Conservation (phyloP, 345 rosid species). For the Combretum micranthum region DNA sequence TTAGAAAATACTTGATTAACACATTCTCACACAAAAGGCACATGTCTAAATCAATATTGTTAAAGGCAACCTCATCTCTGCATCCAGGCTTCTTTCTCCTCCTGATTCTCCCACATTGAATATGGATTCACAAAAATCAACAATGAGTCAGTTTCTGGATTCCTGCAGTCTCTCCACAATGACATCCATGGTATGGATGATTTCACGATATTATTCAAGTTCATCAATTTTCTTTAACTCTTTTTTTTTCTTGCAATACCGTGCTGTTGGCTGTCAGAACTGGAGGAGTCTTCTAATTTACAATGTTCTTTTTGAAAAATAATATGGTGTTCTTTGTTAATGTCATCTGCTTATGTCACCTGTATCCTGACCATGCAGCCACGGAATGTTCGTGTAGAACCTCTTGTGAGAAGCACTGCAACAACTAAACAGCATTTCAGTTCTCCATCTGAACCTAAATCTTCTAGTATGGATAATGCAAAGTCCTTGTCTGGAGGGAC, state of each 20-base stretch:
- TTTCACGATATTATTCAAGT: not conserved
- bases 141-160: slow-evolving; percentile 37
- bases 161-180: slow-evolving; percentile 41
- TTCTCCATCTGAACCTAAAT: slow-evolving; percentile 29
- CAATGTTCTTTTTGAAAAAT: slow-evolving; percentile 23
- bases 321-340: too few relatives aligned
- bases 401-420: not conserved
- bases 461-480: slow-evolving; percentile 30
- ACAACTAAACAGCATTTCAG: slow-evolving; percentile 26
- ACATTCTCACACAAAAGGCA: not conserved
- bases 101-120: slow-evolving; percentile 77
- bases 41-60: not conserved
- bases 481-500: slow-evolving; percentile 62
- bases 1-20: not conserved
- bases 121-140: slow-evolving; percentile 45
- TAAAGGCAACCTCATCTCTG: slow-evolving; percentile 3
- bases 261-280: too few relatives aligned
- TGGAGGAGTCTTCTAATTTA: not conserved
- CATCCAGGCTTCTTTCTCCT: slow-evolving; percentile 80
- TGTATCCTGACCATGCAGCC: slow-evolving; percentile 38
- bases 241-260: too few relatives aligned
- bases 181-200: slow-evolving; percentile 52
- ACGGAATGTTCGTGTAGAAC: slow-evolving; percentile 15
- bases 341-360: not conserved
- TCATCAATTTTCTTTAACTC: too few relatives aligned